These are phyloP conservation scores for Pezizomycotina sp. DNA, from an alignment of 2,329 filamentous ascomycete species.

Conservation along the genomic window DNA sequence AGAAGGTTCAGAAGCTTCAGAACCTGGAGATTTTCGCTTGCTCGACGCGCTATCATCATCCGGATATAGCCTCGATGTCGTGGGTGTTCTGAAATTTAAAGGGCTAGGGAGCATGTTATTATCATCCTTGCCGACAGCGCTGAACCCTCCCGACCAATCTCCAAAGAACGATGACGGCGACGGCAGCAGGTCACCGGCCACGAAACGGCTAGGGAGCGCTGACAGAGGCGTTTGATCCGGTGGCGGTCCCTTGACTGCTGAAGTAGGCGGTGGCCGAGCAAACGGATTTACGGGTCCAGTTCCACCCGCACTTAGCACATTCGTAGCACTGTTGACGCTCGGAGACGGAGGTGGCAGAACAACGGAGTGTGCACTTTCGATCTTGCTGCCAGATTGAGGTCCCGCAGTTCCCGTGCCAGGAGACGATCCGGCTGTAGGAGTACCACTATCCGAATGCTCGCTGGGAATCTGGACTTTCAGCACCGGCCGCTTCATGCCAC, in stretches of 20 bases:
- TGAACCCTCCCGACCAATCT: conserved; percentile 59
- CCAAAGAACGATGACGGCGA: conserved; percentile 86
- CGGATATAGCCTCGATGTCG: conserved; percentile 23
- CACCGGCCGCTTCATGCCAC: conserved; percentile 48
- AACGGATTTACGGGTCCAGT: conserved; percentile 91
- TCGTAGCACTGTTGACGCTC: conserved; percentile 45
- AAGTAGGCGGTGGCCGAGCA: conserved; percentile 55
- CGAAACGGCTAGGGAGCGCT: conserved; percentile 77
- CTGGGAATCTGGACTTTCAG: conserved; percentile 91
- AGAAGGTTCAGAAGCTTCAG: conserved; percentile 14
- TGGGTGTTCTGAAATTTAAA: conserved; percentile 77
- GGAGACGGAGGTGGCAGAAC: conserved; percentile 87
- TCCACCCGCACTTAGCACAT: conserved; percentile 76
- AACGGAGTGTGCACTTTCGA: conserved; percentile 39
- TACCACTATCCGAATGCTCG: conserved; percentile 63
- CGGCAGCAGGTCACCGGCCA: conserved; percentile 71
- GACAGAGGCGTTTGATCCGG: conserved; percentile 68
- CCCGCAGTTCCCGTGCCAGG: conserved; percentile 44
- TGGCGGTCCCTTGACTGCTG: conserved; percentile 40
- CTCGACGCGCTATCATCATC: conserved; percentile 11
- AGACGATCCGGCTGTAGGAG: conserved; percentile 54
- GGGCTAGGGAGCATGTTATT: conserved; percentile 83
- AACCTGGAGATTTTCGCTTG: conserved; percentile 16
- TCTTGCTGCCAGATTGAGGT: conserved; percentile 42
- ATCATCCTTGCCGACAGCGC: conserved; percentile 39